Conservation (phyloP, 768 basidiomycete species). For the Fomitopsis serialis region DNA sequence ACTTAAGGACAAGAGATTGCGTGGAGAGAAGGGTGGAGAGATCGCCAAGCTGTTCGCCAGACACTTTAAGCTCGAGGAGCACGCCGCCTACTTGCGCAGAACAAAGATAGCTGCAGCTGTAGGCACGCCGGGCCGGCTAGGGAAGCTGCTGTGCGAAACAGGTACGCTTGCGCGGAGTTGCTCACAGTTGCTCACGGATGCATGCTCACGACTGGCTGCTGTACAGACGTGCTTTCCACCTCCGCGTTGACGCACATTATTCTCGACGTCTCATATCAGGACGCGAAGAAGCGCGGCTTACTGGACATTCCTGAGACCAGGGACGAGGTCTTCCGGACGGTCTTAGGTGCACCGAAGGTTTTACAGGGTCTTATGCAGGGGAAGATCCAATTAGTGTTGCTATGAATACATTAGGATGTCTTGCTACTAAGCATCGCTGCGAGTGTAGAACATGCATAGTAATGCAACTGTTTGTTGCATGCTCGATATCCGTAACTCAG, state of each 20-base stretch:
- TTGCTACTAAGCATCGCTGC: background rate
- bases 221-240: slow-evolving; percentile 61
- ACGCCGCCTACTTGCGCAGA: slow-evolving; percentile 74
- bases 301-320: slow-evolving; percentile 82
- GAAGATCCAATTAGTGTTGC: slow-evolving; percentile 76
- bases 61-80: slow-evolving; percentile 88
- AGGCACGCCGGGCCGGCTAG: slow-evolving; percentile 88
- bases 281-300: slow-evolving; percentile 70
- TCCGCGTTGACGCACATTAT: slow-evolving; percentile 81
- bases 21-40: slow-evolving; percentile 83
- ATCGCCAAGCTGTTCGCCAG: slow-evolving; percentile 95
- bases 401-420: slow-evolving; percentile 32
- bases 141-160: slow-evolving; percentile 74
- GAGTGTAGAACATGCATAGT: background rate
- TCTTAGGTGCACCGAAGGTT: slow-evolving; percentile 60
- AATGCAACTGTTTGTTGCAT: background rate
- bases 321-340: slow-evolving; percentile 71
- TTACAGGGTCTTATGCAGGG: slow-evolving; percentile 62
- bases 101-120: slow-evolving; percentile 88
- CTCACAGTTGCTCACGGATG: background rate
- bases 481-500: slow-evolving; percentile 33
- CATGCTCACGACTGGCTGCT: background rate
- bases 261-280: slow-evolving; percentile 68
- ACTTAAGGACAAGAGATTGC: slow-evolving; percentile 61
- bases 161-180: slow-evolving; percentile 34